Percentiles rank a stretch among this genome's conserved stretches.
Conservation (phyloP, 192 early-diverging fungal genomes). For the Gonapodya sp. region DNA sequence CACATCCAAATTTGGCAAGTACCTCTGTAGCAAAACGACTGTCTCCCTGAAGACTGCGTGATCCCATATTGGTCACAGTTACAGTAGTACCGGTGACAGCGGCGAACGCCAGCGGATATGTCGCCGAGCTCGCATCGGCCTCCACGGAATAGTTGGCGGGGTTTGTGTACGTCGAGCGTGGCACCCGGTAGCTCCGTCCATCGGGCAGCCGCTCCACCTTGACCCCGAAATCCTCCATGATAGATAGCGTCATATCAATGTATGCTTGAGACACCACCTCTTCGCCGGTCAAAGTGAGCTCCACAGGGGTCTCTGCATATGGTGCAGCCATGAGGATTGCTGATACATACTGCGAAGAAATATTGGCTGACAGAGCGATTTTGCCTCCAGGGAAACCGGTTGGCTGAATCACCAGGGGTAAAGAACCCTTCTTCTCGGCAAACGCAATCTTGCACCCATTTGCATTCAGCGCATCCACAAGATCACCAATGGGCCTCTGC, state of each 20-base stretch:
- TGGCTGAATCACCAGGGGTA: conserved; percentile 79
- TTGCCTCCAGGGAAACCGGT: conserved; percentile 73
- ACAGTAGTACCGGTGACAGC: conserved; percentile 85
- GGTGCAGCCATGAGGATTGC: conserved; percentile 93
- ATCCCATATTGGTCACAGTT: conserved; percentile 88
- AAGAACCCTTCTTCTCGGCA: conserved; percentile 66
- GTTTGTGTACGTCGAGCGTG: conserved; percentile 66
- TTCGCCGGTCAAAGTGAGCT: conserved; percentile 76
- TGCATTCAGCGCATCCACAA: conserved; percentile 70
- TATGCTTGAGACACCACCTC: conserved; percentile 95
- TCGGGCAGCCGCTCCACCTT: conserved; percentile 56
- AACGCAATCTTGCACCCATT: conserved; percentile 77
- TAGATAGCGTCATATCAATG: conserved; percentile 94
- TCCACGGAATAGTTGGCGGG: conserved; percentile 81
- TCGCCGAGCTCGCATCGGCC: conserved; percentile 93
- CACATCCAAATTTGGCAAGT: conserved; percentile 84
- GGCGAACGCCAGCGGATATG: conserved; percentile 93
- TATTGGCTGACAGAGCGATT: conserved; percentile 82
- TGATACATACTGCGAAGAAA: conserved; percentile 96
- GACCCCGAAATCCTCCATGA: conserved; percentile 58
- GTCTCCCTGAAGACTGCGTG: conserved; percentile 86
- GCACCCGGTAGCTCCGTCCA: conserved; percentile 74
- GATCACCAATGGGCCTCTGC: conserved; percentile 83
- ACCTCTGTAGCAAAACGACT: conserved; percentile 84
- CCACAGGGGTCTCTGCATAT: conserved; percentile 63